phyloP scores from a whole-genome alignment of 345 rosid genomes.

The Euphorbia lathyris region DNA sequence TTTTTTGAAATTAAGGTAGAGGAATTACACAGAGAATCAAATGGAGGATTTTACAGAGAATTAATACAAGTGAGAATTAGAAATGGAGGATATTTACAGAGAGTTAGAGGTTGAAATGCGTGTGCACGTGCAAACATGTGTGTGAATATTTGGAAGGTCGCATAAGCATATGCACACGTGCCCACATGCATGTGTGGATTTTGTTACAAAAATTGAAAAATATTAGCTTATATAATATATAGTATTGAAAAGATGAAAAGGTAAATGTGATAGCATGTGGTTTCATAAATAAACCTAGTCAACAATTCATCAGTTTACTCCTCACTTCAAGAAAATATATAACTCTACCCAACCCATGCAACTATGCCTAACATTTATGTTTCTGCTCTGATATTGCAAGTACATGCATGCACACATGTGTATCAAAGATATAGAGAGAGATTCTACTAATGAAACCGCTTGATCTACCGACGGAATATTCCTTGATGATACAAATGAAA shows the following conservation, averaged over 20 bases:
- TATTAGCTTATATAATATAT: not conserved
- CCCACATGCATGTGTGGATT: conserved; percentile 62
- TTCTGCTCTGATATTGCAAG: not conserved
- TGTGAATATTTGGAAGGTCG: conserved; percentile 62
- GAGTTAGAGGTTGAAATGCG: conserved; percentile 53
- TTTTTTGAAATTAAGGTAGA: not conserved
- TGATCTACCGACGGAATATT: too few relatives aligned
- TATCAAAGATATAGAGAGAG: not conserved
- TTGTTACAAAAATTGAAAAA: not conserved
- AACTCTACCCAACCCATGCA: conserved; percentile 1
- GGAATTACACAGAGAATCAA: not conserved
- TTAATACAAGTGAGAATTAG: conserved; percentile 9
- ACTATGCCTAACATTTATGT: not conserved
- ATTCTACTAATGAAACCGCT: too few relatives aligned
- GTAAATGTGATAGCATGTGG: conserved; percentile 53
- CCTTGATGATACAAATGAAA: too few relatives aligned
- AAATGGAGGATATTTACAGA: conserved; percentile 12
- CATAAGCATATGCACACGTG: conserved; percentile 54
- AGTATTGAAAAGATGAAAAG: conserved; percentile 6
- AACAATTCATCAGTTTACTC: conserved; percentile 26
- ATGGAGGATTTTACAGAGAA: too few relatives aligned
- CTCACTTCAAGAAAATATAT: conserved; percentile 26
- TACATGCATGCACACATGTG: not conserved
- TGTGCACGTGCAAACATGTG: conserved; percentile 92
- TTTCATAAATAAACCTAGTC: conserved; percentile 55